Conservation (phyloP, 2,329 filamentous ascomycete species). For the Dothistroma septosporum region DNA sequence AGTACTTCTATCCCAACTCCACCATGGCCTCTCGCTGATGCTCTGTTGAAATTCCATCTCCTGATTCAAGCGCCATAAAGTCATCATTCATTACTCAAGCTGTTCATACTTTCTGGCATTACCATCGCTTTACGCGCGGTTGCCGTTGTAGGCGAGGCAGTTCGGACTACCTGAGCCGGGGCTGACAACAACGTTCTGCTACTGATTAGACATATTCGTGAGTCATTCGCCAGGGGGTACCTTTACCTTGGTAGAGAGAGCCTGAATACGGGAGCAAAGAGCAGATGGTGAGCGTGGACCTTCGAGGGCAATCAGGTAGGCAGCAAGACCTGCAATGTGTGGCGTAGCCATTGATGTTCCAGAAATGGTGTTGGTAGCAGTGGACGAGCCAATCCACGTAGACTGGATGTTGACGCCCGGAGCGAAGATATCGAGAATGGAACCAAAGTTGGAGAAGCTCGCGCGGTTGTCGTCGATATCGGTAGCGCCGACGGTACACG, state of each 20-base stretch:
- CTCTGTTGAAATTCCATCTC: neutral
- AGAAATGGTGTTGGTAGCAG: slow-evolving; percentile 45
- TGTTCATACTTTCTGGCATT: neutral
- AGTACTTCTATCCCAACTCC: neutral
- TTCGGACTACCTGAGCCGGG: slow-evolving; percentile 12
- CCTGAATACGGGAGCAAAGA: slow-evolving; percentile 18
- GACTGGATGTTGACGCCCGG: slow-evolving; percentile 51
- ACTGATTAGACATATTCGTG: neutral
- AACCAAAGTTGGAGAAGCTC: slow-evolving; percentile 40
- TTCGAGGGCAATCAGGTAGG: slow-evolving; percentile 23
- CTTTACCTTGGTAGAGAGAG: slow-evolving; percentile 12
- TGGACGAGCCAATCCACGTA: slow-evolving; percentile 46
- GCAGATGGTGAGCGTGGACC: slow-evolving; percentile 15
- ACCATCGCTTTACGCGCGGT: neutral
- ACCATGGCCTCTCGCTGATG: neutral
- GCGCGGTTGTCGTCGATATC: slow-evolving; percentile 33
- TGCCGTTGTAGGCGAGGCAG: slow-evolving; percentile 15
- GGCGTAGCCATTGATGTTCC: slow-evolving; percentile 46
- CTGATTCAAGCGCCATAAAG: neutral
- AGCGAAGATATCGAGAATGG: slow-evolving; percentile 40
- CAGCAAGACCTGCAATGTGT: slow-evolving; percentile 28
- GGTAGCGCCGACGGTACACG: slow-evolving; percentile 37
- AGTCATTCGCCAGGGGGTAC: neutral
- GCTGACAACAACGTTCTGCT: slow-evolving; percentile 8
- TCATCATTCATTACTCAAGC: neutral